These are phyloP conservation scores for Cutaneotrichosporon dermatis DNA, from an alignment of 1,284 basidiomycete species.

Conservation along the genomic window DNA sequence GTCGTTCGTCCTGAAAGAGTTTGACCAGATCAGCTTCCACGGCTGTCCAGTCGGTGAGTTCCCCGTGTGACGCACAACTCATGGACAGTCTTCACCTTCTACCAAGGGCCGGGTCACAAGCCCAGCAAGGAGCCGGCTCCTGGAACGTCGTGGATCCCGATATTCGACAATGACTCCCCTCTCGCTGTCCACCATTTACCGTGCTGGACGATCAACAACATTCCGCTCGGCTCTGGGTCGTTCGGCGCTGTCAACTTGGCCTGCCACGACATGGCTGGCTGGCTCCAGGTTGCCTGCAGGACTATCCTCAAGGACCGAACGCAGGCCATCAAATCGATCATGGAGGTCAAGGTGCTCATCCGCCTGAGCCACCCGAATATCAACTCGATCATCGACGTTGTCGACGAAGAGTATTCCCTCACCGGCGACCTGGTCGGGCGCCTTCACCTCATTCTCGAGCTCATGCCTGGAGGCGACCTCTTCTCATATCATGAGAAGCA, in stretches of 20 bases:
- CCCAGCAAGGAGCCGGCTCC: background rate
- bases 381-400: conserved; percentile 65
- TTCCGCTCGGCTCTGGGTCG: conserved; percentile 55
- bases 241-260: conserved; percentile 76
- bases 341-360: conserved; percentile 68
- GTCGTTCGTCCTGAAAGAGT: conserved; percentile 11
- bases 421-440: conserved; percentile 25
- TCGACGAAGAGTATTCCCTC: conserved; percentile 51
- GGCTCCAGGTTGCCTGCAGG: conserved; percentile 74
- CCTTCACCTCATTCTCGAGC: conserved; percentile 65
- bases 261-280: conserved; percentile 57
- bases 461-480: conserved; percentile 71
- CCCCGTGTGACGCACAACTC: background rate
- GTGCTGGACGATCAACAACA: conserved; percentile 21
- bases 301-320: conserved; percentile 53
- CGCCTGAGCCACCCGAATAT: conserved; percentile 72
- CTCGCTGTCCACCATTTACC: background rate
- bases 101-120: conserved; percentile 8
- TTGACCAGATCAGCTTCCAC: conserved; percentile 8
- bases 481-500: conserved; percentile 67
- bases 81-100: conserved; percentile 11
- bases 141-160: background rate
- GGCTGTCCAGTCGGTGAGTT: background rate
- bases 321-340: conserved; percentile 43
- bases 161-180: background rate